Percentiles rank a stretch among this genome's conserved stretches.
Conservation (phyloP, 2,329 filamentous ascomycete species). For the Aspergillus hiratsukae region DNA sequence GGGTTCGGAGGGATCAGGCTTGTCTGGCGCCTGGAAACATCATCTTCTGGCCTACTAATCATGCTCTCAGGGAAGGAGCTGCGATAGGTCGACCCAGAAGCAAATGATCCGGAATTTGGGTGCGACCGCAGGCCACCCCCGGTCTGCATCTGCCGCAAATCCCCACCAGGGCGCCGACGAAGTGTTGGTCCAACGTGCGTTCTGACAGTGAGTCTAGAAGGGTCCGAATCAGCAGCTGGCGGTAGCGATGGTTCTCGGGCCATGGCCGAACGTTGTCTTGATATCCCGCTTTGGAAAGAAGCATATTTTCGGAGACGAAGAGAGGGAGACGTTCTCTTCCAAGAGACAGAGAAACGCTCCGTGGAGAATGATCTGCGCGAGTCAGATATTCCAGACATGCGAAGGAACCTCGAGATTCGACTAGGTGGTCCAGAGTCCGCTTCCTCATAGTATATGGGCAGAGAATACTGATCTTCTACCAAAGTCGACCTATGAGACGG, state of each 20-base stretch:
- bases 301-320: constrained; percentile 41
- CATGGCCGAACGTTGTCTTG: constrained; percentile 24
- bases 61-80: constrained; percentile 22
- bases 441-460: constrained; percentile 28
- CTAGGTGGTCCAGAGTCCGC: constrained; percentile 7
- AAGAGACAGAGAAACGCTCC: constrained; percentile 19
- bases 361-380: constrained; percentile 26
- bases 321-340: constrained; percentile 28
- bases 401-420: constrained; percentile 12
- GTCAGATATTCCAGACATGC: constrained; percentile 14
- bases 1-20: constrained; percentile 29
- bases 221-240: constrained; percentile 14
- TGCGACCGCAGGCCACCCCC: constrained; percentile 56
- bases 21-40: constrained; percentile 21
- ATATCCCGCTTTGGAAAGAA: constrained; percentile 42
- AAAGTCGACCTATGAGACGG: constrained; percentile 20
- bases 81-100: constrained; percentile 33
- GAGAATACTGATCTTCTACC: constrained; percentile 23
- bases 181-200: constrained; percentile 50
- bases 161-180: constrained; percentile 68
- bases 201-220: constrained; percentile 15
- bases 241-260: constrained; percentile 18
- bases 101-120: constrained; percentile 32
- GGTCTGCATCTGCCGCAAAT: constrained; percentile 65
- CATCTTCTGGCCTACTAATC: constrained; percentile 10